Percentiles rank a stretch among this genome's conserved stretches.
Conservation (phyloP, 805 yeast species). For the Maudiozyma serrabonitensis region DNA sequence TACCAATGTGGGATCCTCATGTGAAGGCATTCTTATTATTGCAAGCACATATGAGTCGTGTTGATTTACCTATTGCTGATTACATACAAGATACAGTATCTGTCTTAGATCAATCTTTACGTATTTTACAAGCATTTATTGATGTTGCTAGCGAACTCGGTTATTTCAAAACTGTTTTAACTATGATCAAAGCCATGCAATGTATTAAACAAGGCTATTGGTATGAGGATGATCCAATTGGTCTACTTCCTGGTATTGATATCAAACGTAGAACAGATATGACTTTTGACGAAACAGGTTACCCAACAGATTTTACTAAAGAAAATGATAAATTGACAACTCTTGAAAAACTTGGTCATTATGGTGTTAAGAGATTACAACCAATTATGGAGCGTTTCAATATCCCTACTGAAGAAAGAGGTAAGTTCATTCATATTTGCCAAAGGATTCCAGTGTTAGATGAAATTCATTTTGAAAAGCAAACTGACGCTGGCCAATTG, state of each 20-base stretch:
- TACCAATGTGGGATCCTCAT: conserved; percentile 75
- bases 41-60: conserved; percentile 75
- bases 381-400: conserved; percentile 17
- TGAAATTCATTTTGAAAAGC: conserved; percentile 37
- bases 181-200: conserved; percentile 63
- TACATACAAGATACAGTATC: conserved; percentile 89
- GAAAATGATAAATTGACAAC: conserved; percentile 12
- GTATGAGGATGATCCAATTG: conserved; percentile 69
- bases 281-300: conserved; percentile 17
- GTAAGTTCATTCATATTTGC: conserved; percentile 44
- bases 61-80: conserved; percentile 88
- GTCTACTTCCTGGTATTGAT: conserved; percentile 31
- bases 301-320: conserved; percentile 2
- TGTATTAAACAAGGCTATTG: conserved; percentile 82
- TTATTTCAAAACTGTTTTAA: conserved; percentile 48
- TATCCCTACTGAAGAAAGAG: conserved; percentile 34
- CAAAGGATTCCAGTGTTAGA: conserved; percentile 47
- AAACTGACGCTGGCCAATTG: conserved; percentile 30
- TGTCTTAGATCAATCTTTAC: conserved; percentile 86
- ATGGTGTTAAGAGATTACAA: conserved; percentile 27
- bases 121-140: conserved; percentile 85
- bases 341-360: conserved; percentile 36
- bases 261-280: conserved; percentile 25
- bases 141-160: conserved; percentile 87
- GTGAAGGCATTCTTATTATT: conserved; percentile 69